phyloP scores from a whole-genome alignment of 768 basidiomycete species.

The Clitopilus hobsonii region DNA sequence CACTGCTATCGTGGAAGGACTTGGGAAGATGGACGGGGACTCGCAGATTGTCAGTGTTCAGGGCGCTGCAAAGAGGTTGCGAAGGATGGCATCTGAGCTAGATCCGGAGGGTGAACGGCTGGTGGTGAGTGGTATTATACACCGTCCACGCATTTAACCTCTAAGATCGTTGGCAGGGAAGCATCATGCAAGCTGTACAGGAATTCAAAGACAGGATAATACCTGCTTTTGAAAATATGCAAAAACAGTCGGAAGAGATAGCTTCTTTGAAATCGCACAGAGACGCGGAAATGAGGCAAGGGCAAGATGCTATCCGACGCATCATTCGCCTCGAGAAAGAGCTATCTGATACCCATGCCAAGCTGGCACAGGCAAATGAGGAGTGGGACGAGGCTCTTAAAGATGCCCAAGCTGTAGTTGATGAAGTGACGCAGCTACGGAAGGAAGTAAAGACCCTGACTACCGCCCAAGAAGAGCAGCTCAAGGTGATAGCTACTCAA shows the following conservation, averaged over 20 bases:
- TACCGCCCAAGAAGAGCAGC: neutral
- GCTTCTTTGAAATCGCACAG: constrained; percentile 16
- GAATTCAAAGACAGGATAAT: constrained; percentile 37
- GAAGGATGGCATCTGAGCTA: constrained; percentile 19
- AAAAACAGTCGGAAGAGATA: constrained; percentile 24
- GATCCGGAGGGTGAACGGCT: constrained; percentile 16
- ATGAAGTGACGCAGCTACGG: neutral
- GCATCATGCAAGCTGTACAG: constrained; percentile 28
- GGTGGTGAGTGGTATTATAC: constrained; percentile 19
- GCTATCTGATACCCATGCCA: neutral
- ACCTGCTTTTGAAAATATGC: constrained; percentile 28
- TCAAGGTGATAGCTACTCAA: neutral
- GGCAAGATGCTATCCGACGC: neutral
- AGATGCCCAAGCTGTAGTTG: neutral
- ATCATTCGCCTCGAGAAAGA: neutral
- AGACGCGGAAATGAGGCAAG: neutral
- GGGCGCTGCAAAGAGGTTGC: constrained; percentile 29
- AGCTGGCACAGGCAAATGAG: neutral
- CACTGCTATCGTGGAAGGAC: constrained; percentile 23
- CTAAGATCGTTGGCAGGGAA: constrained; percentile 15
- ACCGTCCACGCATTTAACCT: neutral
- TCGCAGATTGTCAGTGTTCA: constrained; percentile 30
- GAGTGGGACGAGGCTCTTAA: neutral
- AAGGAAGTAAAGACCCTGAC: neutral
- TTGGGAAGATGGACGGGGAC: constrained; percentile 27